Conservation (phyloP, 352 stramenopile genomes). For the Pythium coloratum region DNA sequence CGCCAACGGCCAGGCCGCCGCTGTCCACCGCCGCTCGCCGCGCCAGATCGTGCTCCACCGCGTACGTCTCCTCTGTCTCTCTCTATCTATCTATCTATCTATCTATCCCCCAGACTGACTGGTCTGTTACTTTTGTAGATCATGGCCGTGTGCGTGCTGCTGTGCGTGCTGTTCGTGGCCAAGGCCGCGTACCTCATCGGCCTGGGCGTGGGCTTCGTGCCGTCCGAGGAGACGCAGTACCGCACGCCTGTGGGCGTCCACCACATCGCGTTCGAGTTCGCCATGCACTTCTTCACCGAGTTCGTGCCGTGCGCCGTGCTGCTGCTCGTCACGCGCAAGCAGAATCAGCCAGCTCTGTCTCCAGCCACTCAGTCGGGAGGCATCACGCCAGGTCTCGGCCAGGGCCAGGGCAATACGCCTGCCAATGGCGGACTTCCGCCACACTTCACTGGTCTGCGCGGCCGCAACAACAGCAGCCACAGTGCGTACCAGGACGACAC, state of each 20-base stretch:
- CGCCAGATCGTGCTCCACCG: slow-evolving; percentile 65
- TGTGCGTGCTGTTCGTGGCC: slow-evolving; percentile 66
- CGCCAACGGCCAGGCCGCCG: slow-evolving; percentile 25
- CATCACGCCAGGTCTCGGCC: not conserved
- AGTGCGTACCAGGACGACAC: slow-evolving; percentile 52
- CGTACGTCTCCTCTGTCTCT: slow-evolving; percentile 31
- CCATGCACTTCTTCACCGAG: slow-evolving; percentile 70
- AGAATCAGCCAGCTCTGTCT: slow-evolving; percentile 29
- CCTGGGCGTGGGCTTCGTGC: slow-evolving; percentile 62
- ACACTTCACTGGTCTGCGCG: slow-evolving; percentile 28
- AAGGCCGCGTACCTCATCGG: slow-evolving; percentile 72
- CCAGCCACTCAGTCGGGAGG: not conserved
- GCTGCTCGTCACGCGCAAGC: slow-evolving; percentile 64
- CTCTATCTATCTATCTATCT: not conserved
- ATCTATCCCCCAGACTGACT: not conserved
- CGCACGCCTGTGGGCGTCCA: slow-evolving; percentile 60
- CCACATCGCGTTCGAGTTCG: slow-evolving; percentile 74
- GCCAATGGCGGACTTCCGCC: slow-evolving; percentile 16
- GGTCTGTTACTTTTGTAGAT: slow-evolving; percentile 37
- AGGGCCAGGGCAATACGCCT: slow-evolving; percentile 32
- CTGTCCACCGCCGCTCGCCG: slow-evolving; percentile 36
- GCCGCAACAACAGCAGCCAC: slow-evolving; percentile 34
- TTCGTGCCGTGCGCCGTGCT: slow-evolving; percentile 70
- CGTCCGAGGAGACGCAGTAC: slow-evolving; percentile 64
- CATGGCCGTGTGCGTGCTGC: slow-evolving; percentile 67